phyloP scores from a whole-genome alignment of 1,284 basidiomycete species.

The Athelia sp. region DNA sequence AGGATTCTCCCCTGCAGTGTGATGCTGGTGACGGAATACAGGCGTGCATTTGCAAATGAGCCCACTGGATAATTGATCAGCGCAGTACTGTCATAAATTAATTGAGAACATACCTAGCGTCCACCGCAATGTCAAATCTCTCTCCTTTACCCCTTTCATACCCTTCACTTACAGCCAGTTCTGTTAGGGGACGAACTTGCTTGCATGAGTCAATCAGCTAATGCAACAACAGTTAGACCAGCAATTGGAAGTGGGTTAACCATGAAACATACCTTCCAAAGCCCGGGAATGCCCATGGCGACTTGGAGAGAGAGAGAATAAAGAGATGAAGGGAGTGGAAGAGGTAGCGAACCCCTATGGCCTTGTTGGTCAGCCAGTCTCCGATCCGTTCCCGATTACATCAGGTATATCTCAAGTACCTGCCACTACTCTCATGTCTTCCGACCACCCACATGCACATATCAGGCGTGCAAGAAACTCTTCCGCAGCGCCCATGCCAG shows the following conservation, averaged over 20 bases:
- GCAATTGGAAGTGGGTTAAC: neutral
- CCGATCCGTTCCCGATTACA: no score
- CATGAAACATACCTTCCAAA: neutral
- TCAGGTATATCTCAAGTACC: no score
- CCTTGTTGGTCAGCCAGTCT: no score
- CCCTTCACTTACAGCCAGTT: neutral
- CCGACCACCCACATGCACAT: no score
- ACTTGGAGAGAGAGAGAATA: neutral
- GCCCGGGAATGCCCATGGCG: neutral
- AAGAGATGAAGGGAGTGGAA: neutral
- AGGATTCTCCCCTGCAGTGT: constrained; percentile 74
- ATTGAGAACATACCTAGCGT: neutral
- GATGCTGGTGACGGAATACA: constrained; percentile 39
- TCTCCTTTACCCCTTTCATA: neutral
- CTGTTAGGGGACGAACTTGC: neutral
- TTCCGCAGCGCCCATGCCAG: no score
- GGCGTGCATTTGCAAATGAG: neutral
- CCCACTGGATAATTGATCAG: neutral
- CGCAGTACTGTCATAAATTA: neutral
- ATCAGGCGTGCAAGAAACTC: no score
- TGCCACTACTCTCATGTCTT: no score
- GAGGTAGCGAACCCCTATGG: neutral
- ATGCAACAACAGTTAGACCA: neutral
- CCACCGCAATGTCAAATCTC: neutral
- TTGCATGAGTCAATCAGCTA: neutral